phyloP scores from a whole-genome alignment of 495 filamentous ascomycete genomes.

The Pseudoneurospora amorphoporcata region DNA sequence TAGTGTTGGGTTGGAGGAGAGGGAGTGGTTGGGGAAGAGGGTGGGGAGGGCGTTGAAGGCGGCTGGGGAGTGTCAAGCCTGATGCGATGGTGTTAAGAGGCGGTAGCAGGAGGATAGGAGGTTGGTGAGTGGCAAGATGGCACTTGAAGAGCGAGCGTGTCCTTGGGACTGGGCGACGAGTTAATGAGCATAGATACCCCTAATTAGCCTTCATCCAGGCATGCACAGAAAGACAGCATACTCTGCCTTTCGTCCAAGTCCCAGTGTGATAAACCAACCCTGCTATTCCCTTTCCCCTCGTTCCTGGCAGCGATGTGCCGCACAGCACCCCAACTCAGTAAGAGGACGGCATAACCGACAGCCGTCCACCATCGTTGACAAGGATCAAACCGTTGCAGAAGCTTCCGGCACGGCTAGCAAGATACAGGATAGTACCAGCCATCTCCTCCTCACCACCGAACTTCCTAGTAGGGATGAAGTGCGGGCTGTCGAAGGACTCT shows the following conservation, averaged over 20 bases:
- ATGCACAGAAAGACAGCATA: background rate
- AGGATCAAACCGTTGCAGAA: constrained; percentile 50
- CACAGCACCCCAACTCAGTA: constrained; percentile 25
- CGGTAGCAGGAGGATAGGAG: background rate
- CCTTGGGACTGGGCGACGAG: background rate
- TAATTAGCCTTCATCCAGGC: background rate
- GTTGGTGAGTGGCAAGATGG: background rate
- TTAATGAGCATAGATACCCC: background rate
- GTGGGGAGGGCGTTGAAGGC: constrained; percentile 7
- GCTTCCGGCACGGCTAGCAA: constrained; percentile 45
- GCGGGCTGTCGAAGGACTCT: constrained; percentile 12
- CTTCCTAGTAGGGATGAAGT: constrained; percentile 41
- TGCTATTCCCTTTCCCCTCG: background rate
- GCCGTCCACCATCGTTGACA: constrained; percentile 46
- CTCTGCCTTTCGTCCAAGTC: background rate
- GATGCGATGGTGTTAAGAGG: background rate
- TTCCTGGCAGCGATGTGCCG: background rate
- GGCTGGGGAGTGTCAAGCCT: background rate
- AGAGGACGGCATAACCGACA: constrained; percentile 31
- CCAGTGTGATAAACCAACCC: background rate
- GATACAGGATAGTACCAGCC: constrained; percentile 44
- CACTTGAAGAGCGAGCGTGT: background rate
- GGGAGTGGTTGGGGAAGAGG: constrained; percentile 12
- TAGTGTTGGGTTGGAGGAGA: constrained; percentile 19
- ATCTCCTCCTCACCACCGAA: constrained; percentile 49